Percentiles rank a stretch among this genome's conserved stretches.
phyloP scores from a whole-genome alignment of 2,329 filamentous ascomycete species.

The Aspergillus udagawae region DNA sequence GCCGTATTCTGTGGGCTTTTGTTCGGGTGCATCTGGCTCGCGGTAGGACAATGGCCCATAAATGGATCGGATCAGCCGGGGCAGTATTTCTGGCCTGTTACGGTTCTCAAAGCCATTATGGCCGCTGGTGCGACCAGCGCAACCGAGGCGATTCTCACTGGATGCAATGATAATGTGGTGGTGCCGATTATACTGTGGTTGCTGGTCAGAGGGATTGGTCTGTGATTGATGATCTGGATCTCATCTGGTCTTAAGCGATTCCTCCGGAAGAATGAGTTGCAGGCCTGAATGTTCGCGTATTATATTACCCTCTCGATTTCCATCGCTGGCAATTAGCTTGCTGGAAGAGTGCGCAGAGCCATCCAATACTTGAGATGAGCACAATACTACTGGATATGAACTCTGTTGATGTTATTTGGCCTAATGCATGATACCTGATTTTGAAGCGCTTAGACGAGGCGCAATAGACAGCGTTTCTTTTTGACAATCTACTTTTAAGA shows the following conservation, averaged over 20 bases:
- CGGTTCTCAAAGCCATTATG: slow-evolving; percentile 57
- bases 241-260: neutral
- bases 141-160: slow-evolving; percentile 91
- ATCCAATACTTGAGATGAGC: neutral
- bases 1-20: slow-evolving; percentile 75
- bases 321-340: neutral
- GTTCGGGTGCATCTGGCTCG: slow-evolving; percentile 68
- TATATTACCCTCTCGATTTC: neutral
- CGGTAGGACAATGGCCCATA: slow-evolving; percentile 65
- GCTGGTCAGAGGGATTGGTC: slow-evolving; percentile 70
- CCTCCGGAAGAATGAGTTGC: neutral
- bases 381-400: neutral
- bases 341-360: neutral
- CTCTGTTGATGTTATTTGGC: neutral
- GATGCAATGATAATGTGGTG: slow-evolving; percentile 97
- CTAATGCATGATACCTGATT: neutral
- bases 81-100: slow-evolving; percentile 27
- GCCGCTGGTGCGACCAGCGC: slow-evolving; percentile 80
- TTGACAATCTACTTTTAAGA: no score
- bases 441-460: no score
- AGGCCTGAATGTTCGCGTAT: neutral
- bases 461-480: no score
- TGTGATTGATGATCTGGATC: slow-evolving; percentile 16
- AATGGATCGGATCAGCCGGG: slow-evolving; percentile 14
- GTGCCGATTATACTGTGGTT: slow-evolving; percentile 92